Evolutionary conservation across 2,329 filamentous ascomycete genomes (phyloP), one percentile per base, ranked within the genome.

Genomic region (Didymella lethalis): DNA sequence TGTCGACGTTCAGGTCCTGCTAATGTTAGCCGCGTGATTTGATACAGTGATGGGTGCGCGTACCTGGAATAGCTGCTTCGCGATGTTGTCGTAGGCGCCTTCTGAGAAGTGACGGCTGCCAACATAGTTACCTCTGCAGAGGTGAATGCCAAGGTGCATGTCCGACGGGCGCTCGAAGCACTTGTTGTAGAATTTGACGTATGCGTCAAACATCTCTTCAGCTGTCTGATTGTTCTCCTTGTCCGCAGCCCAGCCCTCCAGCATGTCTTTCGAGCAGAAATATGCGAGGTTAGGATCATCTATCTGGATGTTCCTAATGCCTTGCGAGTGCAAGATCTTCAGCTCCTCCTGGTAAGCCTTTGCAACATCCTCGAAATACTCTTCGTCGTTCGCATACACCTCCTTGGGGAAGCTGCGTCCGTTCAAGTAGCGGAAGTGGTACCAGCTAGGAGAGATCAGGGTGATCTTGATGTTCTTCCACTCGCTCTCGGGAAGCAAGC

Each of bases 181-280:
- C 75, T 90, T 87, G 74, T 93, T 93, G 82, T 93, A 93, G 64
- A 91, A 85, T 61, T 84, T 82, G 74, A 93, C 90, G 78, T 93
- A 93, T 28, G 88, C 85, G 66, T 91, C 88, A 23, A 93, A 84
- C 44, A 92, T 86, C 65, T 88, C 86, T 47, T 91, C 89, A 7
- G 89, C 85, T 1, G 85, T 85, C 74, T 87, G 86, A 52, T 84
- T 84, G 73, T 93, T 92, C 67, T 87, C 83, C 47, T 83, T 77
- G 72, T 92, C 90, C 14, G 84, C 84, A 53, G 85, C 66, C 75
- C 75, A 77, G 43, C 75, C 75, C 20, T 72, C 73, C 56, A 77
- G 58, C 73, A 76, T 76, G 29, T 72, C 63, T 41, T 76, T 62
- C 3, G 75, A 77, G 66, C 75, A 77, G 63, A 77, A 77, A 59